Conservation (phyloP, 805 yeast species). For the Suhomyces tanzawaensis region DNA sequence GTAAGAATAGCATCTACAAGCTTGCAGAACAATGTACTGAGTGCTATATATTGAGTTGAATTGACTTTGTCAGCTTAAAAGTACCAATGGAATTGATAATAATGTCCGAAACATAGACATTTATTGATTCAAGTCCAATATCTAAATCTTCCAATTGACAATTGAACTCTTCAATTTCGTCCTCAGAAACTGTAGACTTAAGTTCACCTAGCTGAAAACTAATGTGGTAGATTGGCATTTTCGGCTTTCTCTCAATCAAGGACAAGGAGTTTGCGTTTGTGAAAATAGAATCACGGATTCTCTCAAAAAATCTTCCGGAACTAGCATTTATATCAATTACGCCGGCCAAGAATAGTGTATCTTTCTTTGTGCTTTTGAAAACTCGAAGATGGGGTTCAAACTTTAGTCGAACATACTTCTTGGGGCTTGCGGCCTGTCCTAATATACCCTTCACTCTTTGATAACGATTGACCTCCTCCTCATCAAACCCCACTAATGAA, state of each 20-base stretch:
- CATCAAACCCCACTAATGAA: conserved; percentile 2
- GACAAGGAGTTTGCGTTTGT: conserved; percentile 11
- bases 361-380: conserved; percentile 5
- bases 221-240: conserved; percentile 10
- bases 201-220: conserved; percentile 15
- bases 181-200: conserved; percentile 4
- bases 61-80: not conserved
- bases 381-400: conserved; percentile 1
- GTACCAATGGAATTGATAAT: not conserved
- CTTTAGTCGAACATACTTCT: conserved; percentile 4
- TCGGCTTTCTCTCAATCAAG: not conserved
- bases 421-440: conserved; percentile 1
- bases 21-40: no score
- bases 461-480: conserved; percentile 1
- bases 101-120: conserved; percentile 4
- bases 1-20: no score
- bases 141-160: not conserved
- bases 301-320: conserved; percentile 9
- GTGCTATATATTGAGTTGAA: conserved; percentile 1
- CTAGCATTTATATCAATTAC: conserved; percentile 1
- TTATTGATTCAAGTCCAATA: conserved; percentile 5
- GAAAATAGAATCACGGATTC: conserved; percentile 9
- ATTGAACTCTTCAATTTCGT: conserved; percentile 2
- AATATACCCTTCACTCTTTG: conserved; percentile 3
- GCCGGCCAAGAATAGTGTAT: conserved; percentile 14